Evolutionary conservation across 1,284 basidiomycete species (phyloP), one percentile per base, ranked within the genome.

Genomic region (Ganoderma multipileum): DNA sequence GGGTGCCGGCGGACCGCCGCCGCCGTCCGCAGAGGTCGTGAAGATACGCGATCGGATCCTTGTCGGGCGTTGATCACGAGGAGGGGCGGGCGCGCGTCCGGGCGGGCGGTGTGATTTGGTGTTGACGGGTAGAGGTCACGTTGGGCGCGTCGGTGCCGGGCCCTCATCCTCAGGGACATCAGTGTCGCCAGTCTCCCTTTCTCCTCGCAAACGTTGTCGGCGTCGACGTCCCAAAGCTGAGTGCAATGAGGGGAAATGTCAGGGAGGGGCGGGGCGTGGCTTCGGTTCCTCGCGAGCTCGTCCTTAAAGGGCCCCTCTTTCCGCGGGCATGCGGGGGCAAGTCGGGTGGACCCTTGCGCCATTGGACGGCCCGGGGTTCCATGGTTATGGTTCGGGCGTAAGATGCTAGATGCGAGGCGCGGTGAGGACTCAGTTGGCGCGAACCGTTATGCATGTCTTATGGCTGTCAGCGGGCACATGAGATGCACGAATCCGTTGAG

Each of bases 171-270:
- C 38, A 39, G 38, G 12, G 9, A 39, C 38, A 39, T 42, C 16
- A 12, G 14, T 18, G 41, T 42, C 18, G 16, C 18, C 18, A 2
- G 41, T 95, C 95, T n/a, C 95, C 95, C 20, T 90, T 52, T 52
- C 52, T 30, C 14, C 47, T 91, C 83, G 60, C 89, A 83, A 2
- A 93, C 94, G 73, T 97, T 87, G 20, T 81, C 79, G 26, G 85
- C 75, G 76, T 94, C 92, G 72, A 93, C 92, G 52, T 85, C 79
- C 52, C 83, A 81, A n/a, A n/a, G 33, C 33, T 33, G 33, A 94
- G 79, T 0, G 85, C 9, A 90, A 86, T 61, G 81, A 78, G 23
- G 81, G 75, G 42, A 87, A 74, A 87, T 81, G 20, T 77, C 76
- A 7, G 82, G 76, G 20, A 88, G 79, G 6, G 86, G 84, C 30